These are phyloP conservation scores for Daldinia grandis DNA, from an alignment of 495 filamentous ascomycete genomes.

Conservation along the genomic window DNA sequence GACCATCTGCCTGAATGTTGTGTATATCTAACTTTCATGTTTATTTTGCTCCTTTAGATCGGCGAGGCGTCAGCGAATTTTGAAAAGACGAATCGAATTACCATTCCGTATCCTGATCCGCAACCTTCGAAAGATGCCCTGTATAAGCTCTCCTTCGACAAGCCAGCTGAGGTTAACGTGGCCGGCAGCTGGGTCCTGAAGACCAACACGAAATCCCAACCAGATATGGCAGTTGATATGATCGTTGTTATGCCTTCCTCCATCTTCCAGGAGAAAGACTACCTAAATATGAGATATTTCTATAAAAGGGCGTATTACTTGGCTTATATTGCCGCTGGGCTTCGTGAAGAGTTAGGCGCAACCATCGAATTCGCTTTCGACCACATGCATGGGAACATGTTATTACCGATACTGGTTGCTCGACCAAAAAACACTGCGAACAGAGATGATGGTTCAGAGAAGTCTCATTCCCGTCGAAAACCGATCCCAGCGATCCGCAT, in stretches of 20 bases:
- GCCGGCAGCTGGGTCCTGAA: constrained; percentile 86
- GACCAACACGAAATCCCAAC: constrained; percentile 70
- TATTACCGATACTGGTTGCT: constrained; percentile 77
- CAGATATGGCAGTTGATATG: constrained; percentile 74
- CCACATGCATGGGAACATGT: constrained; percentile 75
- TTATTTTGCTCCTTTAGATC: constrained; percentile 55
- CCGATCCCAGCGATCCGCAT: constrained; percentile 74
- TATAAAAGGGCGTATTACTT: constrained; percentile 94
- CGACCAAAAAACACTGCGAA: constrained; percentile 34
- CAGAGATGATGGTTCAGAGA: constrained; percentile 17
- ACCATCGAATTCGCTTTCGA: constrained; percentile 68
- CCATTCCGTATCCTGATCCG: constrained; percentile 83
- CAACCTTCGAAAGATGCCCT: constrained; percentile 74
- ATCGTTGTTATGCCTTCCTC: constrained; percentile 81
- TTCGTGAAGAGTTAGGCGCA: constrained; percentile 64
- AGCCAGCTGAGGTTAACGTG: constrained; percentile 82
- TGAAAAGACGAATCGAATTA: constrained; percentile 68
- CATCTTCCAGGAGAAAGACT: constrained; percentile 93
- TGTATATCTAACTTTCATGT: constrained; percentile 14
- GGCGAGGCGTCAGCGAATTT: constrained; percentile 72
- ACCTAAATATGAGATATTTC: constrained; percentile 90
- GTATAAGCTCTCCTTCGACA: constrained; percentile 80
- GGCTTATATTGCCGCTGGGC: constrained; percentile 74
- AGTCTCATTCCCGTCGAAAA: constrained; percentile 31
- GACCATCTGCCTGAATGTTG: not conserved